Evolutionary conservation across 352 stramenopile genomes (phyloP).

Genomic region (Pythium periplocum): DNA sequence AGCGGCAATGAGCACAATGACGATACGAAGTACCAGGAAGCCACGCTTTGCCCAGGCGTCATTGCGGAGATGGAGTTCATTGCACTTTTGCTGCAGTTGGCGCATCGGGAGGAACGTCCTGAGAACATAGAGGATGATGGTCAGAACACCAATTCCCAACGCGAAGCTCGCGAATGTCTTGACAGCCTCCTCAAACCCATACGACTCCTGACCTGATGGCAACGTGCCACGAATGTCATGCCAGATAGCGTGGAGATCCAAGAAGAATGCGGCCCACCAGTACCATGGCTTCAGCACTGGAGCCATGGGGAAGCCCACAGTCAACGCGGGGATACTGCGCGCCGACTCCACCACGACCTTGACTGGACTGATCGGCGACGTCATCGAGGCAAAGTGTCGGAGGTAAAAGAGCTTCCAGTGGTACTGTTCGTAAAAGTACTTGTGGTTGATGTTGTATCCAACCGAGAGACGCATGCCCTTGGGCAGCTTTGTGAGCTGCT

Average conservation of each 20-base stretch:
- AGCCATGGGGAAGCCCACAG: slow-evolving; percentile 83
- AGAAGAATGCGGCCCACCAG: slow-evolving; percentile 79
- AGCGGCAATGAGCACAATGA: slow-evolving; percentile 48
- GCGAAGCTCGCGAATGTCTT: slow-evolving; percentile 65
- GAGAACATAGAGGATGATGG: slow-evolving; percentile 48
- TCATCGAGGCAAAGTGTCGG: slow-evolving; percentile 83
- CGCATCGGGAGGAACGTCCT: slow-evolving; percentile 63
- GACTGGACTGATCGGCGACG: slow-evolving; percentile 77
- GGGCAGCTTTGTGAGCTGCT: slow-evolving; percentile 33
- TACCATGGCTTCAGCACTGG: slow-evolving; percentile 87
- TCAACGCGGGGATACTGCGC: slow-evolving; percentile 67
- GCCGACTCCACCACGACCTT: slow-evolving; percentile 84
- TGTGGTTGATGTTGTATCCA: slow-evolving; percentile 90
- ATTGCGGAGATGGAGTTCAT: slow-evolving; percentile 51
- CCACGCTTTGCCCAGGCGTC: slow-evolving; percentile 35
- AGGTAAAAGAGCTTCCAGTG: slow-evolving; percentile 86
- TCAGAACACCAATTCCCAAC: slow-evolving; percentile 50
- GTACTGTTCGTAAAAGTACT: slow-evolving; percentile 88
- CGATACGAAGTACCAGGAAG: slow-evolving; percentile 53
- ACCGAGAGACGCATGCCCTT: slow-evolving; percentile 79
- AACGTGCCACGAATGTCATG: slow-evolving; percentile 80
- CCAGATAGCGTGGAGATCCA: slow-evolving; percentile 80
- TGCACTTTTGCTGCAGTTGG: slow-evolving; percentile 52
- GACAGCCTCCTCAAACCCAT: slow-evolving; percentile 57
- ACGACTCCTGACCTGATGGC: slow-evolving; percentile 58